Percentiles rank a stretch among this genome's conserved stretches.
Conservation (phyloP, 768 basidiomycete genomes). For the Kwoniella sp. region DNA sequence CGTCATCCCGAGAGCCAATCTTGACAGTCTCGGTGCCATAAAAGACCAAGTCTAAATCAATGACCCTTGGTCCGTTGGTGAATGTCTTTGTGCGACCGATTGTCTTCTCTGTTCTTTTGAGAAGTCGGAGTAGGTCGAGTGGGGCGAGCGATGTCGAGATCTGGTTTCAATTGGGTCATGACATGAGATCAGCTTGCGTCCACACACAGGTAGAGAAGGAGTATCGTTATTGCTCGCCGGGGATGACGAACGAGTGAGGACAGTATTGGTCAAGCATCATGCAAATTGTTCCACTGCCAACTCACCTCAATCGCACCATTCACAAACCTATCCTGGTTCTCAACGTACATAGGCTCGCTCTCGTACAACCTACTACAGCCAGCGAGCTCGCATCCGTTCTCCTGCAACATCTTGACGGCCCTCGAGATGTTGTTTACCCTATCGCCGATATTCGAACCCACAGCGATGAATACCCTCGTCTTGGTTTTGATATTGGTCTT, state of each 20-base stretch:
- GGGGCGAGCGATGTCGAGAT: slow-evolving; percentile 74
- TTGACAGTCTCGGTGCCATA: slow-evolving; percentile 69
- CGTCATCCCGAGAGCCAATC: slow-evolving; percentile 58
- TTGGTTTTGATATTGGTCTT: slow-evolving; percentile 43
- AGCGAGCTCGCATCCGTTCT: slow-evolving; percentile 53
- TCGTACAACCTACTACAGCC: slow-evolving; percentile 81
- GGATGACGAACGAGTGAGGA: too few species aligned
- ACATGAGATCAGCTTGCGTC: too few species aligned
- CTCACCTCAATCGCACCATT: slow-evolving; percentile 89
- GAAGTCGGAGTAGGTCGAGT: slow-evolving; percentile 61
- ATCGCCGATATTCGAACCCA: slow-evolving; percentile 91
- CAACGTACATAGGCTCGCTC: slow-evolving; percentile 92
- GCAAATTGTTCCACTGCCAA: neutral
- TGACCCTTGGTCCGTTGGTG: slow-evolving; percentile 80
- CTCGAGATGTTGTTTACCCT: slow-evolving; percentile 76
- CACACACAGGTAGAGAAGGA: too few species aligned
- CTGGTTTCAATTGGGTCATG: slow-evolving; percentile 58
- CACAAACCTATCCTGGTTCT: slow-evolving; percentile 81
- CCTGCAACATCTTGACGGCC: slow-evolving; percentile 73
- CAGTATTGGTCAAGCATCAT: too few species aligned
- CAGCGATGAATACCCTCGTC: slow-evolving; percentile 65
- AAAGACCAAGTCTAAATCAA: slow-evolving; percentile 85
- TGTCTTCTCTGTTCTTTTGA: slow-evolving; percentile 71
- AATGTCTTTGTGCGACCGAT: slow-evolving; percentile 79
- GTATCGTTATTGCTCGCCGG: too few species aligned